Conservation (phyloP, 768 basidiomycete genomes). For the Rhizopogon vinicolor region DNA sequence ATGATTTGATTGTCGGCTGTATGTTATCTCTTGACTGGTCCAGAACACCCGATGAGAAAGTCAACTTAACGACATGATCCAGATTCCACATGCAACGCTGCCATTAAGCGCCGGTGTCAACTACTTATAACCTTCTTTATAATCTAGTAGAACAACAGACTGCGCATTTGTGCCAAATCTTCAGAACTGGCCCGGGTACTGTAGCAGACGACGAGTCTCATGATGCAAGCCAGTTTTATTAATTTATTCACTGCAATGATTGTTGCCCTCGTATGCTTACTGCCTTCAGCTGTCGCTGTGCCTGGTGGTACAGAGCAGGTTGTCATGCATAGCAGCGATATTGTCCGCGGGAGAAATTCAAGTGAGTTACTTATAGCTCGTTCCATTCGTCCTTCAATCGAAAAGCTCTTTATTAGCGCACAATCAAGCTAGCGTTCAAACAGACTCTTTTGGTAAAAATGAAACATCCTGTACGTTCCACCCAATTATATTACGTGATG, state of each 20-base stretch:
- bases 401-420: neutral
- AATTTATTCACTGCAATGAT: neutral
- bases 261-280: neutral
- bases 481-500: neutral
- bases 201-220: neutral
- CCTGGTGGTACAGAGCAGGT: neutral
- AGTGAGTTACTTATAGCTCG: neutral
- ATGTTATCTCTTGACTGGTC: no score
- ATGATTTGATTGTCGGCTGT: neutral
- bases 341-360: neutral
- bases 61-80: neutral
- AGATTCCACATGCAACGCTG: no score
- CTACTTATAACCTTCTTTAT: neutral
- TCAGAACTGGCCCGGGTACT: no score
- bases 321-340: neutral
- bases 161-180: neutral
- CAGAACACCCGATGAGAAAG: neutral
- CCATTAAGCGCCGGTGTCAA: no score
- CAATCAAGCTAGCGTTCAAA: no score
- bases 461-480: neutral
- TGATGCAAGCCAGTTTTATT: neutral
- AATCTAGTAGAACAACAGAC: neutral
- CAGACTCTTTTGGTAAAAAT: neutral
- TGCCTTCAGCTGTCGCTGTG: neutral
- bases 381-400: neutral